Evolutionary conservation across 192 early-diverging fungal species (phyloP).

Genomic region (Backusella macrospora): DNA sequence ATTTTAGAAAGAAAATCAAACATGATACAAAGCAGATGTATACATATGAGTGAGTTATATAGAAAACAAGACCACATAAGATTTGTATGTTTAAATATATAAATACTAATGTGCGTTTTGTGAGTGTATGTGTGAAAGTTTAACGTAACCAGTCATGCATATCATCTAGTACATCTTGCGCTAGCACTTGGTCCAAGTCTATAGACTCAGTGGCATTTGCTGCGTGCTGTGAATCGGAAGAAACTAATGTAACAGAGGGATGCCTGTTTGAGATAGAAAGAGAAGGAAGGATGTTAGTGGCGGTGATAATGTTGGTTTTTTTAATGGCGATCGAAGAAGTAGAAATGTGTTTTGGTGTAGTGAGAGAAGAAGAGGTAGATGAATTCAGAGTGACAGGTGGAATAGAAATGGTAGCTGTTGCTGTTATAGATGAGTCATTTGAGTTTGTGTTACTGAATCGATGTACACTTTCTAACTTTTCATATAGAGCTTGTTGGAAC

Average conservation of each 20-base stretch:
- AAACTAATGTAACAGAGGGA: not conserved
- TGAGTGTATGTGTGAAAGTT: not conserved
- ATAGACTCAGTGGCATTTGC: not conserved
- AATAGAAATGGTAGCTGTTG: not conserved
- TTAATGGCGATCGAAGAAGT: not conserved
- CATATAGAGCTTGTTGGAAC: constrained; percentile 39
- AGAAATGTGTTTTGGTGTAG: not conserved
- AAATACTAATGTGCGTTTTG: not conserved
- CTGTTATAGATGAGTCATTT: not conserved
- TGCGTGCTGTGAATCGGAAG: not conserved
- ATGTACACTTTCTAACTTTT: constrained; percentile 37
- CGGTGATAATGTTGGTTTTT: not conserved
- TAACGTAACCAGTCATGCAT: constrained; percentile 9
- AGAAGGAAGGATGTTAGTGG: not conserved
- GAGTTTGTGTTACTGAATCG: not conserved
- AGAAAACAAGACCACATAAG: too few species aligned
- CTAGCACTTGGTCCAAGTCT: constrained; percentile 3
- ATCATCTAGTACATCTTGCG: constrained; percentile 6
- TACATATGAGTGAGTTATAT: too few species aligned
- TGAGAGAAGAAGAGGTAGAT: not conserved
- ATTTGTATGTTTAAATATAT: not conserved
- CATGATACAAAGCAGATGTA: not conserved
- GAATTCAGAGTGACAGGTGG: too few species aligned
- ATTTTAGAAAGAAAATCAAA: not conserved
- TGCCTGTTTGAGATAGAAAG: not conserved